Conservation (phyloP, 106 monocot species). For the Dendrobium catenatum region DNA sequence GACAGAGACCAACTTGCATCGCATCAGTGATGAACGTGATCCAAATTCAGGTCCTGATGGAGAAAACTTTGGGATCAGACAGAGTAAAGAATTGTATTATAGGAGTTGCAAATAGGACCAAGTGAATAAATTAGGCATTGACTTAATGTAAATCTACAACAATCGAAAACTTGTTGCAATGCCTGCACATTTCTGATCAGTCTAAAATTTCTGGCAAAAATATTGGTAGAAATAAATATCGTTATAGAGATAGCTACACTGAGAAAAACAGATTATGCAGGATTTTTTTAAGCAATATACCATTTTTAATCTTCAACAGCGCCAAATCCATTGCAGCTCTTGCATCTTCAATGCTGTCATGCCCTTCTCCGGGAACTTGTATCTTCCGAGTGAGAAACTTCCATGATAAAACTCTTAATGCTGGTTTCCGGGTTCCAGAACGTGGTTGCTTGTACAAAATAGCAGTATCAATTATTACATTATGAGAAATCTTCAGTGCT, state of each 20-base stretch:
- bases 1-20: conserved; percentile 59
- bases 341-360: conserved; percentile 97
- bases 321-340: conserved; percentile 86
- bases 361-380: conserved; percentile 62
- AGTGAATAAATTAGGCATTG: background rate
- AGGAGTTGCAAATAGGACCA: background rate
- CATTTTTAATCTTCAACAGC: conserved; percentile 67
- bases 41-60: conserved; percentile 90
- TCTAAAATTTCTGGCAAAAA: background rate
- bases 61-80: background rate
- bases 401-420: conserved; percentile 57
- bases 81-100: background rate
- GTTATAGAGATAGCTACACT: too few relatives aligned
- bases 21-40: conserved; percentile 32
- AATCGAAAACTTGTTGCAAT: background rate
- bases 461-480: conserved; percentile 85
- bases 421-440: conserved; percentile 38
- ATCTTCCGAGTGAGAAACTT: conserved; percentile 74
- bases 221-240: background rate
- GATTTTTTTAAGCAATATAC: conserved; percentile 18
- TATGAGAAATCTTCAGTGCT: conserved; percentile 82
- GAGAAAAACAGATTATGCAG: background rate
- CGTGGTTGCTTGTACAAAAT: conserved; percentile 57
- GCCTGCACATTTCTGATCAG: background rate
- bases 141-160: background rate